Evolutionary conservation across 176 grass and related monocot genomes (phyloP).

Genomic region (Typha latifolia): DNA sequence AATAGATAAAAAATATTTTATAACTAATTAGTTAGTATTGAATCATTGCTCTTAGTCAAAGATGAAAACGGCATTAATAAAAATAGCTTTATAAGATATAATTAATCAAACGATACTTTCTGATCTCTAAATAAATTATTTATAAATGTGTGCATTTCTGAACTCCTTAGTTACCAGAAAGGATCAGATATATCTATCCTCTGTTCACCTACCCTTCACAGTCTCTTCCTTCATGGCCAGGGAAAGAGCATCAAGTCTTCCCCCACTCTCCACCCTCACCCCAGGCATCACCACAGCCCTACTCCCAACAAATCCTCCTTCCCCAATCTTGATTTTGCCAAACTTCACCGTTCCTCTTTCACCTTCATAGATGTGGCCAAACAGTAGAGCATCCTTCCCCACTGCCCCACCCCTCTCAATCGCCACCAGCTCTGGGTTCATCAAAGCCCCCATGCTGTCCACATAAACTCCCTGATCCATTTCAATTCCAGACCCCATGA

Average conservation of each 20-base stretch:
- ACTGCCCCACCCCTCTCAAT: constrained; percentile 41
- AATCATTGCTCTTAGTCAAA: no score
- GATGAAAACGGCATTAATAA: no score
- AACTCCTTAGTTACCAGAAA: neutral
- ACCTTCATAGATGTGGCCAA: constrained; percentile 62
- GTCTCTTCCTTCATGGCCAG: constrained; percentile 66
- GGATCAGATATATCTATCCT: neutral
- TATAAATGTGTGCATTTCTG: no score
- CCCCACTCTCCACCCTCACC: constrained; percentile 43
- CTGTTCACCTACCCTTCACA: constrained; percentile 21
- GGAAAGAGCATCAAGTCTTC: constrained; percentile 33
- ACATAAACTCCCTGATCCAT: constrained; percentile 32
- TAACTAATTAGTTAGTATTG: no score
- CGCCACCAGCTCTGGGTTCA: constrained; percentile 68
- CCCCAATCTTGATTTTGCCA: constrained; percentile 27
- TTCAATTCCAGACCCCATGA: constrained; percentile 37
- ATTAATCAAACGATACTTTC: no score
- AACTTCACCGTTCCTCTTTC: constrained; percentile 60
- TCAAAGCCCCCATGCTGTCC: constrained; percentile 53
- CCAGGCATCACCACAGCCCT: constrained; percentile 53
- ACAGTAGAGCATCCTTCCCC: constrained; percentile 50
- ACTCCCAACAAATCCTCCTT: constrained; percentile 50
- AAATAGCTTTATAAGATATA: no score
- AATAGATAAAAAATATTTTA: no score
- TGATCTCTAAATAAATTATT: no score